phyloP scores from a whole-genome alignment of 257 asterid genomes.

The Echium plantagineum region DNA sequence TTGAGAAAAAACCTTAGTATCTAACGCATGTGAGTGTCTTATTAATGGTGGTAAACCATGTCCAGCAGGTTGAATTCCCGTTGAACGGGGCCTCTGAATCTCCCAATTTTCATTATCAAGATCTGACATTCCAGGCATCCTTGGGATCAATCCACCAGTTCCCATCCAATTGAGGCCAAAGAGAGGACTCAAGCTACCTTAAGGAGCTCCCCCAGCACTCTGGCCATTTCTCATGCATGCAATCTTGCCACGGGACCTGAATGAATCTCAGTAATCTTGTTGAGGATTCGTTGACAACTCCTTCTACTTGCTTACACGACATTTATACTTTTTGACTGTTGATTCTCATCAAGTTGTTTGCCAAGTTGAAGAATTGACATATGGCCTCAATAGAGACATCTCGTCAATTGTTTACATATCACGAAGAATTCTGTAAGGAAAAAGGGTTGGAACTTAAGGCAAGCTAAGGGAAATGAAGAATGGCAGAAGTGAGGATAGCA shows the following conservation, averaged over 20 bases:
- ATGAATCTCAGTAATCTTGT: conserved; percentile 83
- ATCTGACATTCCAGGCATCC: conserved; percentile 70
- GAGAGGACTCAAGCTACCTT: conserved; percentile 40
- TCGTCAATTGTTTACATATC: too few relatives aligned
- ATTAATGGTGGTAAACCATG: conserved; percentile 32
- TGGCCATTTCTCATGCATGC: conserved; percentile 70
- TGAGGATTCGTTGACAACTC: conserved; percentile 66
- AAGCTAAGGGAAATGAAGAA: too few relatives aligned
- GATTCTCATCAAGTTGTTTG: conserved; percentile 78
- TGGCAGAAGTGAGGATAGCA: too few relatives aligned
- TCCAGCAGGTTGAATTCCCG: conserved; percentile 38
- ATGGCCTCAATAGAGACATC: conserved; percentile 97
- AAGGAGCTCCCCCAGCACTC: conserved; percentile 34
- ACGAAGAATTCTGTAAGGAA: too few relatives aligned
- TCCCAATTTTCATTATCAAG: conserved; percentile 74
- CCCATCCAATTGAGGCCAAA: conserved; percentile 74
- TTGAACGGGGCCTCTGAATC: conserved; percentile 58
- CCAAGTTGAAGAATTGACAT: conserved; percentile 89
- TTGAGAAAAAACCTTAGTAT: conserved; percentile 53
- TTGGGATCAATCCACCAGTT: conserved; percentile 95
- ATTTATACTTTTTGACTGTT: conserved; percentile 55
- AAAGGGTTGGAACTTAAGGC: too few relatives aligned
- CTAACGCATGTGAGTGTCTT: conserved; percentile 18
- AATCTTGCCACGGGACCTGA: conserved; percentile 82
- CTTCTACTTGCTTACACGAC: conserved; percentile 54